Evolutionary conservation across 2,329 filamentous ascomycete species (phyloP).

Genomic region (Hypoxylon sp.): DNA sequence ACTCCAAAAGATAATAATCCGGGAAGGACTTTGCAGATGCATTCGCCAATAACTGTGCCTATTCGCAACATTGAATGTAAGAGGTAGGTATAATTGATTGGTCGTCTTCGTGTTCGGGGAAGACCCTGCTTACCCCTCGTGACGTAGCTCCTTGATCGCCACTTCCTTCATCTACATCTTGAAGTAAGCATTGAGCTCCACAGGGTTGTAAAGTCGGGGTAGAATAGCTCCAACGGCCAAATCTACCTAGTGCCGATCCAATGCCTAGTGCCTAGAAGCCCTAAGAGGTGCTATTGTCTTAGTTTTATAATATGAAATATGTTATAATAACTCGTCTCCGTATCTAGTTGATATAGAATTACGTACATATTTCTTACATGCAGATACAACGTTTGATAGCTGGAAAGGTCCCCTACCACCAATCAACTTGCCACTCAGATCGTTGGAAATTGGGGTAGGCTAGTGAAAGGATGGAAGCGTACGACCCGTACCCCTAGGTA

Average conservation of each 20-base stretch:
- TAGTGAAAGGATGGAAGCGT: background rate
- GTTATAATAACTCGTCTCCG: background rate
- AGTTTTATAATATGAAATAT: slow-evolving; percentile 2
- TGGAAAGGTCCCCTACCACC: slow-evolving; percentile 6
- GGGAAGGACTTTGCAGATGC: background rate
- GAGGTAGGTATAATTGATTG: slow-evolving; percentile 14
- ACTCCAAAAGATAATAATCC: background rate
- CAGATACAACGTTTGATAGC: slow-evolving; percentile 12
- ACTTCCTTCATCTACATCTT: background rate
- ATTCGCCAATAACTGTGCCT: slow-evolving; percentile 13
- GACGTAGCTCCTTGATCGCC: slow-evolving; percentile 29
- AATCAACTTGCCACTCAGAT: background rate
- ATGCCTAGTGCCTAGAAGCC: slow-evolving; percentile 6
- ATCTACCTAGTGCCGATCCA: slow-evolving; percentile 22
- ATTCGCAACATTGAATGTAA: background rate
- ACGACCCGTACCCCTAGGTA: too few species aligned
- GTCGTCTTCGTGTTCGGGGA: slow-evolving; percentile 8
- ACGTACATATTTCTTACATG: slow-evolving; percentile 7
- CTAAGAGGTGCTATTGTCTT: slow-evolving; percentile 6
- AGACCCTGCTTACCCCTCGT: slow-evolving; percentile 14
- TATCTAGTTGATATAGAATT: slow-evolving; percentile 13
- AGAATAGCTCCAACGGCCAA: slow-evolving; percentile 21
- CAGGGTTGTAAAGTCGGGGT: slow-evolving; percentile 34
- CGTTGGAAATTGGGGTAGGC: background rate
- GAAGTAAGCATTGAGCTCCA: slow-evolving; percentile 16